Base-by-base conservation (phyloP, 73 alveolate species). In the Blepharisma japonicum region DNA sequence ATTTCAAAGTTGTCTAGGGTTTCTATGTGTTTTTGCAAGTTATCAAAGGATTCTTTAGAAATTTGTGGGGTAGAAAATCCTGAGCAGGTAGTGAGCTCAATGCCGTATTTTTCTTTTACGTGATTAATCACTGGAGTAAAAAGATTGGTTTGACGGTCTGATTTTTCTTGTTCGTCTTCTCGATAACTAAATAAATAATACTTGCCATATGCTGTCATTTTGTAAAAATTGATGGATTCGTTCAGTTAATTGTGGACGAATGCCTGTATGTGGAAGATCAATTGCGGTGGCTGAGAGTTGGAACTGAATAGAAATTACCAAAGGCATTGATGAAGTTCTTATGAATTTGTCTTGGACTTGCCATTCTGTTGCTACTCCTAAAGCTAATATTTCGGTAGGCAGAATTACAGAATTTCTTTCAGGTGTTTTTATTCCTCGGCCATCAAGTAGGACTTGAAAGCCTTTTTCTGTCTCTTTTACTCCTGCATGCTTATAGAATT, bases 381-480 rank as follows among this genome's bases (percentile, higher is more conserved):
- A 45, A 80, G 80, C 80, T 70, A 70, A 5, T n/a, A 47, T 48
- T 25, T 47, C 42, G 5, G 68, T 70, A 2, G 80, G 80, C 14
- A 70, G 77, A 38, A 70, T 21, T 39, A 70, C 14, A 25, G 0
- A 1, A 7, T 70, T 48, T 45, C 23, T 61, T 61, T 47, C 61
- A 14, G 80, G 42, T 14, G 66, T 70, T 11, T 38, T 7, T n/a
- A 70, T 38, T 11, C 18, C 47, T 20, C 74, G 74, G 39, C 49
- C 38, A 25, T 61, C 74, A 18, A 61, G 74, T 2, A 25, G 38
- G 14, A 61, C 50, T 61, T 61, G 74, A 39, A 20, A 61, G 2
- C 74, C 74, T 20, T 61, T 70, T 11, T 38, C 42, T 1, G 80
- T 25, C 39, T 70, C 61, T 14, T 45, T 11, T 2, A 45, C 70